Evolutionary conservation across 345 rosid genomes (phyloP), one percentile per base, ranked within the genome.

Genomic region (Populus alba): DNA sequence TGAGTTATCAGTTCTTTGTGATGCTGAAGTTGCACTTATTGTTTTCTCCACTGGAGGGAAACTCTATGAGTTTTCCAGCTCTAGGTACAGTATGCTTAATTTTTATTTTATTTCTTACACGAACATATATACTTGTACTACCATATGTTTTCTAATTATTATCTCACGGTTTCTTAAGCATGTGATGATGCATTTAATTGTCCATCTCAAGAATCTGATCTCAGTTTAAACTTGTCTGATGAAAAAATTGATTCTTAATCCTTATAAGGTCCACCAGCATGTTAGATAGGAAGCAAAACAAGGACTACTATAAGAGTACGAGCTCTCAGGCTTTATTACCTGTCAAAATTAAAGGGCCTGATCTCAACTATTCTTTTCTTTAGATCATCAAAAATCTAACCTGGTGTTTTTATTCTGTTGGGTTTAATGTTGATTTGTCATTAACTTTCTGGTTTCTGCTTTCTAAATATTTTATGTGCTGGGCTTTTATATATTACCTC

Each of bases 1-100:
- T 75, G 96, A 93, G 88, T 81, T 93, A 25, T 91, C 96, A 41
- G 94, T 93, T 72, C 96, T 93, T 70, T 93, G 97, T 66, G 97
- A 92, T 78, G 95, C 95, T 38, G 95, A 92, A 83, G 94, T 93
- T 85, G 92, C 95, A 77, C 92, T 93, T 45, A 81, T 93, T 53
- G 81, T 93, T 85, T 91, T 93, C 89, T 93, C 98, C 57, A 84
- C 94, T 5, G 87, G 91, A 74, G 98, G 92, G 72, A 91, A 88
- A 88, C 94, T 91, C 75, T 91, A 89, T 79, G 94, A 91, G 85
- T 93, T 91, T 79, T 86, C 96, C 45, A 90, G 92, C 73, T 84
- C 89, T 27, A 85, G 96, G 96, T 93, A 76, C 72, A 71, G 57
- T 72, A 29, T 53, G 22, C 35, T 31, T 51, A 4, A 59, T 13